These are phyloP conservation scores for Brasenia schreberi DNA, from an alignment of 164 flowering plant genomes.

Conservation along the genomic window DNA sequence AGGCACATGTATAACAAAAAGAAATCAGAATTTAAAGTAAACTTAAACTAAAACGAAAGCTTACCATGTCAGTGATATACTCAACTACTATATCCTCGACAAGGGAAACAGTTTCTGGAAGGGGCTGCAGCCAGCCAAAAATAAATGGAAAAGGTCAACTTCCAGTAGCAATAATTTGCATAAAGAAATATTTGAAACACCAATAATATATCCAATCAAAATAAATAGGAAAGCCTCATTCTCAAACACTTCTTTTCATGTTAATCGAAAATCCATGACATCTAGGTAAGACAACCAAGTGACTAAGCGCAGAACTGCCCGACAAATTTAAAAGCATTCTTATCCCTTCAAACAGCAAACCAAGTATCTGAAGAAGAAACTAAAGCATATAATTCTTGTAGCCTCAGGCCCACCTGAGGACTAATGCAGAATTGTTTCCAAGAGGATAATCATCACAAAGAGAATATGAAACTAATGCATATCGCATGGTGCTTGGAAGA, in stretches of 20 bases:
- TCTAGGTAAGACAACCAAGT: too few relatives aligned
- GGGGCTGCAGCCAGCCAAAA: slow-evolving; percentile 41
- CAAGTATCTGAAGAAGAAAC: background rate
- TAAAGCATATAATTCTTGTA: background rate
- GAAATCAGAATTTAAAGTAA: background rate
- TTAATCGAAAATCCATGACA: too few relatives aligned
- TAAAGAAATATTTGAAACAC: background rate
- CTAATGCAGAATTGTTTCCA: too few relatives aligned
- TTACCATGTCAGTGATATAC: slow-evolving; percentile 82
- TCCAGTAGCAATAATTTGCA: background rate
- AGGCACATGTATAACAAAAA: background rate
- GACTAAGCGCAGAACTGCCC: too few relatives aligned
- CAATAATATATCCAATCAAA: background rate
- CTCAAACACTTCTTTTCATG: too few relatives aligned
- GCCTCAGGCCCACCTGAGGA: too few relatives aligned
- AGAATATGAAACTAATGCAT: too few relatives aligned
- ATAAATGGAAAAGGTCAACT: background rate
- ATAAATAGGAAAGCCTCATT: background rate
- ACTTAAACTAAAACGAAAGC: slow-evolving; percentile 1
- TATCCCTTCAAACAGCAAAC: background rate
- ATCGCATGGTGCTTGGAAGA: too few relatives aligned
- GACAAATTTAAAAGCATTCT: too few relatives aligned
- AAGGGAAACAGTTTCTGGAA: slow-evolving; percentile 80
- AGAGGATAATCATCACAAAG: too few relatives aligned
- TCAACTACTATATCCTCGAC: slow-evolving; percentile 93